A percentile compares a stretch with the other conserved stretches of the same genome.
Conservation (phyloP, 2,329 filamentous ascomycete genomes). For the Ophiostoma novo-ulmi region DNA sequence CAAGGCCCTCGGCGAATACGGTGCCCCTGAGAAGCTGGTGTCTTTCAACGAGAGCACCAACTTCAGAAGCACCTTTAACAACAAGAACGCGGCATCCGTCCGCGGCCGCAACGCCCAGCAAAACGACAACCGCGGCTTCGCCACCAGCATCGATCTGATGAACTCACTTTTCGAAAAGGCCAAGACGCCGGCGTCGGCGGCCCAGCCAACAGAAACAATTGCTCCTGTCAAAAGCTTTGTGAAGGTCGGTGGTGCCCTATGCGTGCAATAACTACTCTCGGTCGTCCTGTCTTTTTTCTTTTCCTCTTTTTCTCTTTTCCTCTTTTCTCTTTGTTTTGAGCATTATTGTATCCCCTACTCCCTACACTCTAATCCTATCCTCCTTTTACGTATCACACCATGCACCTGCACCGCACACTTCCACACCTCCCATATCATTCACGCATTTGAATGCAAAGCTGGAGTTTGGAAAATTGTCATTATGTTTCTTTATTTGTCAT, state of each 20-base stretch:
- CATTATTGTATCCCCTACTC: neutral
- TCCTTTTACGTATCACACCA: neutral
- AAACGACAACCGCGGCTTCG: slow-evolving; percentile 61
- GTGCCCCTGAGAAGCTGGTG: slow-evolving; percentile 49
- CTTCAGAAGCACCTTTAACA: slow-evolving; percentile 32
- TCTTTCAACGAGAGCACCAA: slow-evolving; percentile 32
- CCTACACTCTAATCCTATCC: neutral
- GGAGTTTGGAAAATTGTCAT: slow-evolving; percentile 8
- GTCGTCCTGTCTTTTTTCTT: slow-evolving; percentile 30
- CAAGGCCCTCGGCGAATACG: slow-evolving; percentile 51
- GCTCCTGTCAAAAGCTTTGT: slow-evolving; percentile 62
- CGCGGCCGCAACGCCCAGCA: slow-evolving; percentile 36
- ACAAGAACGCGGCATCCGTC: slow-evolving; percentile 30
- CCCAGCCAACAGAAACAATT: slow-evolving; percentile 45
- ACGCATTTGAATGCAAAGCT: slow-evolving; percentile 1
- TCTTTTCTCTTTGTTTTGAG: neutral
- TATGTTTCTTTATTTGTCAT: neutral
- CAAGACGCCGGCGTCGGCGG: slow-evolving; percentile 48
- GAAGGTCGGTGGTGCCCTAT: slow-evolving; percentile 59
- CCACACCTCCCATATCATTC: too few relatives aligned
- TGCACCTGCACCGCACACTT: neutral
- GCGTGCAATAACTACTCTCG: slow-evolving; percentile 34
- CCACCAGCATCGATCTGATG: slow-evolving; percentile 92
- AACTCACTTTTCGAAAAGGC: slow-evolving; percentile 82
- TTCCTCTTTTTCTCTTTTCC: slow-evolving; percentile 1